Percentiles rank a stretch among this genome's conserved stretches.
phyloP scores from a whole-genome alignment of 305 asterid genomes.

The Striga hermonthica region DNA sequence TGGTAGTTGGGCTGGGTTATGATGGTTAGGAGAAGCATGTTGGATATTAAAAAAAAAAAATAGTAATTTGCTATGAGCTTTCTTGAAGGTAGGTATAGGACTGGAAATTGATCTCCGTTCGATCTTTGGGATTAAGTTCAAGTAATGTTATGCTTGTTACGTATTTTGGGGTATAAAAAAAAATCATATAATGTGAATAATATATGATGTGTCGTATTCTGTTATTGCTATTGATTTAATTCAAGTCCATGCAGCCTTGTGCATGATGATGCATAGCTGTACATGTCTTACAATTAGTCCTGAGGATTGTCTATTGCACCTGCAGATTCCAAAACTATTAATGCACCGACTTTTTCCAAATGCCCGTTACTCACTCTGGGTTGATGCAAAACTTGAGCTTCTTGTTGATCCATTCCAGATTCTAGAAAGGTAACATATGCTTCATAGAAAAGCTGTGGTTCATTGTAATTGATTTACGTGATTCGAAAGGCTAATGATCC shows the following conservation, averaged over 20 bases:
- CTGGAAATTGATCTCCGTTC: background rate
- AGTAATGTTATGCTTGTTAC: background rate
- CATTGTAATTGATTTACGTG: background rate
- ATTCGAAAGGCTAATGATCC: background rate
- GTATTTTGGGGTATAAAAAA: background rate
- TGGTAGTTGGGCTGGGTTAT: background rate
- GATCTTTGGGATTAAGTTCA: background rate
- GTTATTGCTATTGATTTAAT: background rate
- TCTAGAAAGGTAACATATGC: slow-evolving; percentile 62
- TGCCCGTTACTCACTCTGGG: slow-evolving; percentile 76
- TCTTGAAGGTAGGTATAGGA: background rate
- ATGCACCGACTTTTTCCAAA: slow-evolving; percentile 78
- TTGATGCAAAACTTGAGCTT: slow-evolving; percentile 86
- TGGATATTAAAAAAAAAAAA: too few relatives aligned
- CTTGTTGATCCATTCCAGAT: slow-evolving; percentile 80
- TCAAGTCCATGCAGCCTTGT: slow-evolving; percentile 9
- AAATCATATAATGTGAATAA: background rate
- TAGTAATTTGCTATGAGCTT: background rate
- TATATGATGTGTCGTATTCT: too few relatives aligned
- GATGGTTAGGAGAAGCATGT: too few relatives aligned
- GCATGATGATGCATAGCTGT: background rate
- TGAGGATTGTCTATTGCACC: slow-evolving; percentile 19
- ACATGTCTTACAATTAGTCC: background rate
- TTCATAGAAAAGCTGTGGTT: slow-evolving; percentile 5
- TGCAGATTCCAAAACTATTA: slow-evolving; percentile 81